phyloP scores from a whole-genome alignment of 192 early-diverging fungal species.

The Entomortierella chlamydospora region DNA sequence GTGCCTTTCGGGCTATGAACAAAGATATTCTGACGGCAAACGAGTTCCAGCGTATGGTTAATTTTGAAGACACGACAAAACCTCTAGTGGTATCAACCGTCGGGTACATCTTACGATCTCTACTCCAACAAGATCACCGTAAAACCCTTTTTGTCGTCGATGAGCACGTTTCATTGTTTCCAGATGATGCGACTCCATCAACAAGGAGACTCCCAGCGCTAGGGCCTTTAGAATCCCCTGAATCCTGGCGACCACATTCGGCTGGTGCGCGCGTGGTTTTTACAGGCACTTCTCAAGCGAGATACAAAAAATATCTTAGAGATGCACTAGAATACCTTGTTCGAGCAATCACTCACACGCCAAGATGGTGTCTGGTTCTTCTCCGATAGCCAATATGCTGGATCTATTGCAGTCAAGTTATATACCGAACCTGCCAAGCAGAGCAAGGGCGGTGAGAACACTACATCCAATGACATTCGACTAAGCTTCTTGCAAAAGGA shows the following conservation, averaged over 20 bases:
- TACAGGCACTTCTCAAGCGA: no score
- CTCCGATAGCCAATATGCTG: constrained; percentile 23
- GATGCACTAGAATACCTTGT: no score
- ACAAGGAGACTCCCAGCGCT: neutral
- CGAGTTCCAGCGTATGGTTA: no score
- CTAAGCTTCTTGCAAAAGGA: constrained; percentile 16
- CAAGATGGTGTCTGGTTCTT: constrained; percentile 27
- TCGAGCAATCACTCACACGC: constrained; percentile 5
- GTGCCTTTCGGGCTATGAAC: no score
- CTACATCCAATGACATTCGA: constrained; percentile 27
- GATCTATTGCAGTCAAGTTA: constrained; percentile 28
- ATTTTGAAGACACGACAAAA: no score
- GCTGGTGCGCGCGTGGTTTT: no score
- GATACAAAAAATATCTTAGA: no score
- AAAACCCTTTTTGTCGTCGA: constrained; percentile 6
- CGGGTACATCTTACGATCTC: neutral
- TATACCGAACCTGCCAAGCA: neutral
- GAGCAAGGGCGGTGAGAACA: neutral
- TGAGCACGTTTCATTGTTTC: neutral
- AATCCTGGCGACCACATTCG: no score
- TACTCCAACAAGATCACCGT: neutral
- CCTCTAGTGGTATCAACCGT: no score
- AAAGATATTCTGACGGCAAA: no score
- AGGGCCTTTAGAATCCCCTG: no score
- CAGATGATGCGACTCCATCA: neutral